Evolutionary conservation across 306 rosid genomes (phyloP).

Genomic region (Prosopis cineraria): DNA sequence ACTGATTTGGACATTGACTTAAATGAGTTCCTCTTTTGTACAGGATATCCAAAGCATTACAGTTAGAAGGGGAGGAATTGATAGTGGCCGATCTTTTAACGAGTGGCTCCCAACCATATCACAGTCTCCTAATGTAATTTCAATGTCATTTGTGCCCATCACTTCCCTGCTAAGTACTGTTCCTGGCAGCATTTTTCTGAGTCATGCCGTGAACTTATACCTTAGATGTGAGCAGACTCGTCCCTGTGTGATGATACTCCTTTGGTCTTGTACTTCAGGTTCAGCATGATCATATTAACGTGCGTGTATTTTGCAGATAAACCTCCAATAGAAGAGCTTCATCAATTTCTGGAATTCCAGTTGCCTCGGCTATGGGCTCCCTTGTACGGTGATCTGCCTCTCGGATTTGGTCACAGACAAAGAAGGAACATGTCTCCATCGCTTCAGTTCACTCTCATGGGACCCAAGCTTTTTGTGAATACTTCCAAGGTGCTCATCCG

Average conservation of each 20-base stretch:
- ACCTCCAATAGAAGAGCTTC: constrained; percentile 58
- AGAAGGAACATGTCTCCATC: constrained; percentile 60
- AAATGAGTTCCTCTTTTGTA: constrained; percentile 20
- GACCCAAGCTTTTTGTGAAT: constrained; percentile 85
- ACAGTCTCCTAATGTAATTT: constrained; percentile 68
- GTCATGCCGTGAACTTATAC: constrained; percentile 84
- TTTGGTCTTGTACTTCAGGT: not conserved
- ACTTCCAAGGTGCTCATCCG: constrained; percentile 53
- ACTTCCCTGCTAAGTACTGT: constrained; percentile 76
- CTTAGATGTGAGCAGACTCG: constrained; percentile 75
- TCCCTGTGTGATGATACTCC: not conserved
- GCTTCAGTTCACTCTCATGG: constrained; percentile 83
- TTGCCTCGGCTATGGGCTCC: constrained; percentile 77
- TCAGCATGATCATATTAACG: not conserved
- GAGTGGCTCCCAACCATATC: constrained; percentile 89
- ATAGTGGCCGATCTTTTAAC: constrained; percentile 62
- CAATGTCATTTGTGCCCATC: constrained; percentile 85
- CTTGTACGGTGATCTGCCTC: constrained; percentile 76
- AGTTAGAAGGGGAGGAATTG: constrained; percentile 77
- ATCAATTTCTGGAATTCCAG: constrained; percentile 65
- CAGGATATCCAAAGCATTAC: constrained; percentile 63
- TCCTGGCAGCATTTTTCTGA: constrained; percentile 81
- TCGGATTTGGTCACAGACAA: constrained; percentile 70
- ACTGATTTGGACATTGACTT: constrained; percentile 4
- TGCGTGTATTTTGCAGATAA: constrained; percentile 51